Evolutionary conservation across 2,329 filamentous ascomycete genomes (phyloP).

Genomic region (Cordyceps sp.): DNA sequence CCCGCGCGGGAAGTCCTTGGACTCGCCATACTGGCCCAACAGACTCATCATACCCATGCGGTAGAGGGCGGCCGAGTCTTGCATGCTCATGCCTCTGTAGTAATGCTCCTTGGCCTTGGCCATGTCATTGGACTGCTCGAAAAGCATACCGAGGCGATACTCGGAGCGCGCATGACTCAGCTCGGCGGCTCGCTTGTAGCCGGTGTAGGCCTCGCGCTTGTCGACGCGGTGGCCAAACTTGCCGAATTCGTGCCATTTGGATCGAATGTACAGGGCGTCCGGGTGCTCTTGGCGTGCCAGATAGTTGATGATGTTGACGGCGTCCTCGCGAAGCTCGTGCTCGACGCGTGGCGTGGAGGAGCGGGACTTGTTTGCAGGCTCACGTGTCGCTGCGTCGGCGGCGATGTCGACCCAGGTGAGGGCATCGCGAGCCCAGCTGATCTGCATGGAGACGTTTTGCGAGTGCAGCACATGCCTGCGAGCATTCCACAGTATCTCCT

Average conservation of each 20-base stretch:
- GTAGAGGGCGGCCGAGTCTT: constrained; percentile 75
- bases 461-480: constrained; percentile 74
- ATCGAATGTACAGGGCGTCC: constrained; percentile 82
- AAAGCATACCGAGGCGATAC: constrained; percentile 97
- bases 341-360: constrained; percentile 73
- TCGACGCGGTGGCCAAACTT: constrained; percentile 84
- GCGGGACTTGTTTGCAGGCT: constrained; percentile 35
- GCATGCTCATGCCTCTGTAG: constrained; percentile 57
- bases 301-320: constrained; percentile 82
- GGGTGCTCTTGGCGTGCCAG: constrained; percentile 84
- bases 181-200: constrained; percentile 73
- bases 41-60: constrained; percentile 95
- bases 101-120: constrained; percentile 87
- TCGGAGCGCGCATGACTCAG: constrained; percentile 78
- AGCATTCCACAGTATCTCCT: constrained; percentile 73
- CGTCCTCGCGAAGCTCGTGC: constrained; percentile 74
- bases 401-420: constrained; percentile 77
- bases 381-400: constrained; percentile 57
- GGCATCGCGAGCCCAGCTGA: constrained; percentile 91
- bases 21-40: constrained; percentile 81
- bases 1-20: constrained; percentile 61
- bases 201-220: constrained; percentile 84
- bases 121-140: constrained; percentile 86
- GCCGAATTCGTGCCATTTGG: constrained; percentile 96
- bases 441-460: constrained; percentile 89